Evolutionary conservation across 495 filamentous ascomycete genomes (phyloP).

Genomic region (Baudoinia panamericana): DNA sequence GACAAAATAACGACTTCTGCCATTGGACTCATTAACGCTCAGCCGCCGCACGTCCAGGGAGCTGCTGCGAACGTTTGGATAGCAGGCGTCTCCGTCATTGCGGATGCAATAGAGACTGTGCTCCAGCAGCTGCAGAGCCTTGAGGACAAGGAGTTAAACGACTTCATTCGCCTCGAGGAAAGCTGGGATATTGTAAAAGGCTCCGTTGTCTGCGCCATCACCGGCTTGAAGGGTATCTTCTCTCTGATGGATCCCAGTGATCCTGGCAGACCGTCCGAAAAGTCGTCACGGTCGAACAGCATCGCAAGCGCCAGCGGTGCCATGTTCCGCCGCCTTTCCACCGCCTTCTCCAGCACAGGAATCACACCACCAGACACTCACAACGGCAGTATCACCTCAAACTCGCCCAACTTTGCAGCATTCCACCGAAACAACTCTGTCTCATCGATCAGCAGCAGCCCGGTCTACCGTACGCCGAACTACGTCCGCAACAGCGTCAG

Average conservation of each 20-base stretch:
- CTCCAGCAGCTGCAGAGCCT: slow-evolving; percentile 24
- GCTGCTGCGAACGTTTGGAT: slow-evolving; percentile 27
- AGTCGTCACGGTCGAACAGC: slow-evolving; percentile 3
- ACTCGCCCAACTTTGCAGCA: neutral
- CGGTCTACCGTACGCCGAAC: slow-evolving; percentile 16
- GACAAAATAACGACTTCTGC: slow-evolving; percentile 29
- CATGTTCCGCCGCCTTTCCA: slow-evolving; percentile 20
- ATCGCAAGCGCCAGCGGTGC: slow-evolving; percentile 9
- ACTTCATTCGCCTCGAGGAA: slow-evolving; percentile 29
- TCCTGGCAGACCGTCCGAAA: neutral
- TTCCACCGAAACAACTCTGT: slow-evolving; percentile 3
- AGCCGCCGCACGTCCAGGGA: slow-evolving; percentile 23
- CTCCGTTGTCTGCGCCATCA: slow-evolving; percentile 24
- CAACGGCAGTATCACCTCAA: slow-evolving; percentile 4
- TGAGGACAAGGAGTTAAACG: slow-evolving; percentile 24
- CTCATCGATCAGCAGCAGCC: slow-evolving; percentile 1
- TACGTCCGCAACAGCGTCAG: slow-evolving; percentile 18
- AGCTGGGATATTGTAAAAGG: slow-evolving; percentile 24
- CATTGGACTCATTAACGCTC: slow-evolving; percentile 24
- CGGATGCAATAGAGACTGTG: slow-evolving; percentile 26
- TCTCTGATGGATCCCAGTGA: slow-evolving; percentile 23
- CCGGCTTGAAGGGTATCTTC: slow-evolving; percentile 28
- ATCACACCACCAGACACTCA: slow-evolving; percentile 3
- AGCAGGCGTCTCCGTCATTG: slow-evolving; percentile 26
- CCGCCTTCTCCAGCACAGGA: slow-evolving; percentile 9